Conservation (phyloP, 805 yeast genomes). For the Candida glaebosa region DNA sequence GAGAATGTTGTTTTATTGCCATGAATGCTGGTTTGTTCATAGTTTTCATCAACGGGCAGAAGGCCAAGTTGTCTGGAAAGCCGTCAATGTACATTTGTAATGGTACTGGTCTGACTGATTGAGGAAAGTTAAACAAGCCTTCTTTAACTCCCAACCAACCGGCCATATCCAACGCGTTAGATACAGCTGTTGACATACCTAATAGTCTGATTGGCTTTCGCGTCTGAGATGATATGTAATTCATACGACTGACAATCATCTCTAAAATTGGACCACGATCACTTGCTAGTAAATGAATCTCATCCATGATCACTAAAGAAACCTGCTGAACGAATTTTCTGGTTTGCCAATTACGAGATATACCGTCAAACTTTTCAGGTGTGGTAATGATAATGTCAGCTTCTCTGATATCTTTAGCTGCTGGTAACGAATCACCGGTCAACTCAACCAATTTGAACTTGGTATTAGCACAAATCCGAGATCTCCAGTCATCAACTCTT, state of each 20-base stretch:
- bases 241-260: conserved; percentile 87
- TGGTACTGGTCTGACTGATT: conserved; percentile 82
- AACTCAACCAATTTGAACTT: conserved; percentile 61
- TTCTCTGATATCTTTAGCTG: conserved; percentile 56
- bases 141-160: conserved; percentile 75
- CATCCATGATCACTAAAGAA: conserved; percentile 80
- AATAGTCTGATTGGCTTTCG: conserved; percentile 59
- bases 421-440: conserved; percentile 82
- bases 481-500: conserved; percentile 78
- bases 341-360: conserved; percentile 81
- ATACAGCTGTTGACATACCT: conserved; percentile 84
- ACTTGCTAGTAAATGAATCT: conserved; percentile 77
- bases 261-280: conserved; percentile 86
- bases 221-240: conserved; percentile 60
- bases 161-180: conserved; percentile 83
- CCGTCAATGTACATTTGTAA: conserved; percentile 86
- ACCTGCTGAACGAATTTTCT: conserved; percentile 72
- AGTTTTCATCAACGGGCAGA: conserved; percentile 80
- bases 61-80: conserved; percentile 75
- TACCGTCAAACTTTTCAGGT: conserved; percentile 86
- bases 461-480: conserved; percentile 46
- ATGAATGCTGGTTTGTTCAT: conserved; percentile 88
- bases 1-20: conserved; percentile 91
- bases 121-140: conserved; percentile 78
- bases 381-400: conserved; percentile 80